A percentile compares a stretch with the other conserved stretches of the same genome.
phyloP scores from a whole-genome alignment of 2,329 filamentous ascomycete species.

The Coniochaeta prunicola region DNA sequence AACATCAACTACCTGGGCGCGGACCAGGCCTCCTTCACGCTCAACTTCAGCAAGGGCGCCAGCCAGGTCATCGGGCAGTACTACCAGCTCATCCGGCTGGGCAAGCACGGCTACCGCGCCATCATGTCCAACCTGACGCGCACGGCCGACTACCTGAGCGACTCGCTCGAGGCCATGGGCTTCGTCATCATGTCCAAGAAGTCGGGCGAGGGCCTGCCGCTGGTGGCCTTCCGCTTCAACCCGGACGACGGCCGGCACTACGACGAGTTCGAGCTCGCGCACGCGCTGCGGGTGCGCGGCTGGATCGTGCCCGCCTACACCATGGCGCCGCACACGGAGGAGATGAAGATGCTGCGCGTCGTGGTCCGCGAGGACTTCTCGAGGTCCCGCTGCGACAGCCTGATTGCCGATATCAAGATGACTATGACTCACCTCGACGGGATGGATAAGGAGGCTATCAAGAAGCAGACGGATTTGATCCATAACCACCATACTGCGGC shows the following conservation, averaged over 20 bases:
- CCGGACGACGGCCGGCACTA: slow-evolving; percentile 47
- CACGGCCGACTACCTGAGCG: slow-evolving; percentile 79
- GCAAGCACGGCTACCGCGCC: slow-evolving; percentile 81
- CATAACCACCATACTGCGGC: slow-evolving; percentile 45
- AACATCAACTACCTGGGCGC: slow-evolving; percentile 99
- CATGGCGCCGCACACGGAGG: slow-evolving; percentile 82
- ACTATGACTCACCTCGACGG: slow-evolving; percentile 63
- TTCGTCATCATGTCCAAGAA: slow-evolving; percentile 86
- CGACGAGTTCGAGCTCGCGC: slow-evolving; percentile 74
- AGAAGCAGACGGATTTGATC: slow-evolving; percentile 62
- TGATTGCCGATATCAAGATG: slow-evolving; percentile 73
- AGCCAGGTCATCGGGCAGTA: slow-evolving; percentile 95
- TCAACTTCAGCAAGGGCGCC: slow-evolving; percentile 96
- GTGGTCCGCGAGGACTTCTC: slow-evolving; percentile 92
- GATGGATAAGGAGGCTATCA: slow-evolving; percentile 66
- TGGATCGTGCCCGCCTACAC: slow-evolving; percentile 97
- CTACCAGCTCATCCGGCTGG: slow-evolving; percentile 92
- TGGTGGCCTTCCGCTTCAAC: slow-evolving; percentile 81
- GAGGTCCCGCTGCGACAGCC: slow-evolving; percentile 68
- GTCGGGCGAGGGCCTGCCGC: slow-evolving; percentile 70
- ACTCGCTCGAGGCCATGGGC: slow-evolving; percentile 63
- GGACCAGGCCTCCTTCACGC: slow-evolving; percentile 89
- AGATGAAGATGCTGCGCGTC: slow-evolving; percentile 84
- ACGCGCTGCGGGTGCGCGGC: slow-evolving; percentile 76
- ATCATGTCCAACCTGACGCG: slow-evolving; percentile 94